Conservation (phyloP, 2,329 filamentous ascomycete species). For the Hymenoscyphus linearis region DNA sequence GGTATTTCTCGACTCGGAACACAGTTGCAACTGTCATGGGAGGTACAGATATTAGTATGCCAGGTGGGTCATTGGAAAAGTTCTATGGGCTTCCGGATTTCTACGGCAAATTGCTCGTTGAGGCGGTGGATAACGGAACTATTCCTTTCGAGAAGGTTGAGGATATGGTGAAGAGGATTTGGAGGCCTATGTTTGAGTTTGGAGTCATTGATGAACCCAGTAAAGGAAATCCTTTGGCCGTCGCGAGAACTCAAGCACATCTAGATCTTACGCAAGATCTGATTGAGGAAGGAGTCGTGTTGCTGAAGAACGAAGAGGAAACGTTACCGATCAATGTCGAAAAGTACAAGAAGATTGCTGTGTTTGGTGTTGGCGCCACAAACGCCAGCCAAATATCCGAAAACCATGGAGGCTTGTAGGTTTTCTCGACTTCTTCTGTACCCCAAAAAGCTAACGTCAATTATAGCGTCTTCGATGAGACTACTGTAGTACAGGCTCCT, state of each 20-base stretch:
- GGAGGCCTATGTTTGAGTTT: slow-evolving; percentile 16
- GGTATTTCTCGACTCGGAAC: background rate
- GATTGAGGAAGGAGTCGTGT: slow-evolving; percentile 1
- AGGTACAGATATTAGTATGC: background rate
- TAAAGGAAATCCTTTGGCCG: slow-evolving; percentile 2
- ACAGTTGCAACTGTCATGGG: background rate
- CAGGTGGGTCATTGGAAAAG: background rate
- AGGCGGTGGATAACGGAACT: slow-evolving; percentile 54
- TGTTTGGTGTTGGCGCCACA: slow-evolving; percentile 15
- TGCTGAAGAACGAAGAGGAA: slow-evolving; percentile 14
- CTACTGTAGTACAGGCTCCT: background rate
- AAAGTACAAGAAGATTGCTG: slow-evolving; percentile 13
- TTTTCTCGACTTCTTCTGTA: background rate
- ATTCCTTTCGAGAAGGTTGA: slow-evolving; percentile 49
- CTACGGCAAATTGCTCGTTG: slow-evolving; percentile 34
- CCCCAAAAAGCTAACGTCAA: background rate
- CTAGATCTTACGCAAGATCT: background rate
- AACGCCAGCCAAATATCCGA: slow-evolving; percentile 14
- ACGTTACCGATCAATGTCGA: slow-evolving; percentile 7
- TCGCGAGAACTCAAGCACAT: background rate
- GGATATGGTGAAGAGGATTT: slow-evolving; percentile 51
- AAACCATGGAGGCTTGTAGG: slow-evolving; percentile 15
- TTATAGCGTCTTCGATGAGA: background rate
- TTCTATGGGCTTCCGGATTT: slow-evolving; percentile 10
- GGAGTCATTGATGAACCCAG: slow-evolving; percentile 13